Percentiles rank a stretch among this genome's conserved stretches.
These are phyloP conservation scores for Neurospora sp. DNA, from an alignment of 495 filamentous ascomycete genomes.

Conservation along the genomic window DNA sequence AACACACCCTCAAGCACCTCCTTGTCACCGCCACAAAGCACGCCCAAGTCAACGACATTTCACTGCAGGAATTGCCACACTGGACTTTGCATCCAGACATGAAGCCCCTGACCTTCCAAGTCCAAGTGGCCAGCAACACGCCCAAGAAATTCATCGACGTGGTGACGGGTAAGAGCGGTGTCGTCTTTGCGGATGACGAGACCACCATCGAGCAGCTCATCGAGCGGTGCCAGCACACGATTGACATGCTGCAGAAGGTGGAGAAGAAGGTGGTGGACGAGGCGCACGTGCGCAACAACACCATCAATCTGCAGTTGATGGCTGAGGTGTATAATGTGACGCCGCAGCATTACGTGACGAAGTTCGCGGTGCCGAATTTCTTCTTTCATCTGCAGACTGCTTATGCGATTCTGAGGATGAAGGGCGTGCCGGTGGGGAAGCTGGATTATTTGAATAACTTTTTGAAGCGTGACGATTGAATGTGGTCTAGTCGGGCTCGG, in stretches of 20 bases:
- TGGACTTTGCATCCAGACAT: slow-evolving; percentile 34
- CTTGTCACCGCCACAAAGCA: slow-evolving; percentile 19
- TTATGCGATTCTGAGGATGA: slow-evolving; percentile 44
- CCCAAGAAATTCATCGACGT: slow-evolving; percentile 31
- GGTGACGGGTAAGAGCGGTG: slow-evolving; percentile 21
- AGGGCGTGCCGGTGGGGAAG: slow-evolving; percentile 51
- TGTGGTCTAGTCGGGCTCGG: too few species aligned
- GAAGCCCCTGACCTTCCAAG: slow-evolving; percentile 38
- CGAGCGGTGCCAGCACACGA: slow-evolving; percentile 28
- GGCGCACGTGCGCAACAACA: neutral
- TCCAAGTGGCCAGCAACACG: slow-evolving; percentile 25
- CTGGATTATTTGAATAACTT: slow-evolving; percentile 34
- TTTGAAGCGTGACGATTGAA: slow-evolving; percentile 2
- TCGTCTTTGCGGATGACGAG: slow-evolving; percentile 26
- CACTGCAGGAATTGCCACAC: neutral
- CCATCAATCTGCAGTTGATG: slow-evolving; percentile 9
- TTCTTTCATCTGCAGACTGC: slow-evolving; percentile 45
- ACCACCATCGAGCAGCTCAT: slow-evolving; percentile 32
- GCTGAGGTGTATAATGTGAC: slow-evolving; percentile 8
- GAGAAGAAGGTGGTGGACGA: slow-evolving; percentile 27
- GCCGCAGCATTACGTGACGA: slow-evolving; percentile 24
- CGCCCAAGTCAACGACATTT: slow-evolving; percentile 12
- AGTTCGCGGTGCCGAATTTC: slow-evolving; percentile 21
- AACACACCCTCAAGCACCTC: slow-evolving; percentile 14
- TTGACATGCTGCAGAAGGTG: slow-evolving; percentile 22